These are phyloP conservation scores for Fusarium ambrosium DNA, from an alignment of 2,329 filamentous ascomycete species.

Conservation along the genomic window DNA sequence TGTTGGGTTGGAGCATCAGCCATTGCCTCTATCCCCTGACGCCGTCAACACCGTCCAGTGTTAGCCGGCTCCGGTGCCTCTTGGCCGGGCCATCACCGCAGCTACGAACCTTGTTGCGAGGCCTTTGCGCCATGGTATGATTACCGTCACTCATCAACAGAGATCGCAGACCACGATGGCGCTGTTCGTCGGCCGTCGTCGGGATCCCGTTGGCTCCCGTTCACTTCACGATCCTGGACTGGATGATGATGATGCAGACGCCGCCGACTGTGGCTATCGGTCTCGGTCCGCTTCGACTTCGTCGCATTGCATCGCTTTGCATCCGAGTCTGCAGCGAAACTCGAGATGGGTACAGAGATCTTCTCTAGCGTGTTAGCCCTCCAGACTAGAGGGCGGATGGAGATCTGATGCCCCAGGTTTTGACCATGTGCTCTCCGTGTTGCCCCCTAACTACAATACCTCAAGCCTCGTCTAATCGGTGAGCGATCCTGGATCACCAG, in stretches of 20 bases:
- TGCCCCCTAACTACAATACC: background rate
- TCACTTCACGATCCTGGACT: constrained; percentile 12
- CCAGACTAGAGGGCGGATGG: background rate
- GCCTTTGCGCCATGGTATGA: constrained; percentile 17
- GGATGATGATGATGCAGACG: constrained; percentile 28
- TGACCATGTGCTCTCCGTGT: background rate
- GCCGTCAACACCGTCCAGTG: constrained; percentile 16
- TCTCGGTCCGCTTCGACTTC: constrained; percentile 42
- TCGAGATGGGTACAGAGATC: constrained; percentile 14
- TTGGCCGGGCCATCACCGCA: constrained; percentile 16
- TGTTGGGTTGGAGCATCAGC: constrained; percentile 1
- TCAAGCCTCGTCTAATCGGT: background rate
- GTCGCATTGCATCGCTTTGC: constrained; percentile 29
- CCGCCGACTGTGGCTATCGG: constrained; percentile 12
- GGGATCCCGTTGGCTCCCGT: constrained; percentile 9
- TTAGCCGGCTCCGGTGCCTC: constrained; percentile 10
- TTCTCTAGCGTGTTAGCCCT: background rate
- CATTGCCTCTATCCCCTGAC: constrained; percentile 22
- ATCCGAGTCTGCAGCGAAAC: constrained; percentile 11
- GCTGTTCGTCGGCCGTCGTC: constrained; percentile 17
- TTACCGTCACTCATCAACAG: constrained; percentile 16
- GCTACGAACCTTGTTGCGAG: constrained; percentile 12
- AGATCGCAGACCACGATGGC: constrained; percentile 12
- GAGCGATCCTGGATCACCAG: background rate
- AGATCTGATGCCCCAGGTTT: constrained; percentile 7